Percentiles rank a stretch among this genome's conserved stretches.
Evolutionary conservation across 805 yeast genomes (phyloP).

Genomic region (Scheffersomyces coipomensis): DNA sequence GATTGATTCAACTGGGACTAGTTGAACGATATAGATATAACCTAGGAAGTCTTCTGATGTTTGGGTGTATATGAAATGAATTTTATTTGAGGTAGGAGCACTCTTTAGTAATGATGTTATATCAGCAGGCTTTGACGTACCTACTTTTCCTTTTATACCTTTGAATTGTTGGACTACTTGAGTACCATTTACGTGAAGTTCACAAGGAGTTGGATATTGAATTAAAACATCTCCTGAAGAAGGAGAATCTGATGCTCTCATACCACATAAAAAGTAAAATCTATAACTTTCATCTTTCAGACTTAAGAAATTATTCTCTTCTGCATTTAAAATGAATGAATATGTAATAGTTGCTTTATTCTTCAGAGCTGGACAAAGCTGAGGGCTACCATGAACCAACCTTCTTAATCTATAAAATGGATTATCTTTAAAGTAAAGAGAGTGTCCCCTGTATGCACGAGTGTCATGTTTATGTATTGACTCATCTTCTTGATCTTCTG

Average conservation of each 20-base stretch:
- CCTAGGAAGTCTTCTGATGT: constrained; percentile 50
- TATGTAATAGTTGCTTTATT: constrained; percentile 38
- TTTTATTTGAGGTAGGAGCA: constrained; percentile 32
- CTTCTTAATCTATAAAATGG: constrained; percentile 55
- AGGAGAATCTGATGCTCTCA: constrained; percentile 12
- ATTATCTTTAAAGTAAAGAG: constrained; percentile 49
- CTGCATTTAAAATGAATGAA: constrained; percentile 40
- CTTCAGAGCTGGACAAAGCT: constrained; percentile 42
- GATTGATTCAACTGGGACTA: constrained; percentile 18
- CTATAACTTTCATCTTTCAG: constrained; percentile 25
- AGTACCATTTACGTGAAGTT: constrained; percentile 61
- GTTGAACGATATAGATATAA: constrained; percentile 59
- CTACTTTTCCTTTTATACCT: constrained; percentile 75
- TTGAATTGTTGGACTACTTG: constrained; percentile 43
- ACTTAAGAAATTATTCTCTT: constrained; percentile 40
- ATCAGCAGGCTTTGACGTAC: constrained; percentile 82
- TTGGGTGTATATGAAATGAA: constrained; percentile 59
- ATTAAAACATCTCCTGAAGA: constrained; percentile 36
- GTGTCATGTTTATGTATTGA: constrained; percentile 7
- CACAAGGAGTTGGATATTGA: constrained; percentile 72
- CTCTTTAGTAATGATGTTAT: constrained; percentile 47
- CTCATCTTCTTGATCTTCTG: constrained; percentile 4
- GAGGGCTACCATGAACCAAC: constrained; percentile 49
- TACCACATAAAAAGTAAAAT: constrained; percentile 57
- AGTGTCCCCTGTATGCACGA: constrained; percentile 28